phyloP scores from a whole-genome alignment of 805 yeast species.

The Torulaspora microellipsoides region DNA sequence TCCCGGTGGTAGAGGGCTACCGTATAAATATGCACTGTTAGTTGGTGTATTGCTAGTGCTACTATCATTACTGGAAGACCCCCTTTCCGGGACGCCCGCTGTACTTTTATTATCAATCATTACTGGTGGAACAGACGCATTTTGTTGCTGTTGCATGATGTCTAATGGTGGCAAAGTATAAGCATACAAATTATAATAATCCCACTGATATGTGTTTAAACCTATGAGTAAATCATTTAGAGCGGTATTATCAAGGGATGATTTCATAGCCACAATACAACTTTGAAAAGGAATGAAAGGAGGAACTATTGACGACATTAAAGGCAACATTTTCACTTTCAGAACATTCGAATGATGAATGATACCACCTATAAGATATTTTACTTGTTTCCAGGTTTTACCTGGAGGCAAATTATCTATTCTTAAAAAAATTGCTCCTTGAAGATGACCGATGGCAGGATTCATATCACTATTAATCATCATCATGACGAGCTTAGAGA shows the following conservation, averaged over 20 bases:
- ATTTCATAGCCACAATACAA: conserved; percentile 27
- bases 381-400: conserved; percentile 33
- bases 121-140: conserved; percentile 2
- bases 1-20: not conserved
- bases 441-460: not conserved
- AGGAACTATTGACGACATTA: conserved; percentile 31
- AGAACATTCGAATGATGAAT: conserved; percentile 30
- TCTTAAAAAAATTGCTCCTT: conserved; percentile 15
- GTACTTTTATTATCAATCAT: conserved; percentile 1
- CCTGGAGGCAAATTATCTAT: conserved; percentile 35
- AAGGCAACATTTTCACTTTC: conserved; percentile 31
- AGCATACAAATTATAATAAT: conserved; percentile 28
- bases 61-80: not conserved
- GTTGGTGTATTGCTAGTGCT: not conserved
- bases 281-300: conserved; percentile 33
- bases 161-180: conserved; percentile 21
- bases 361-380: conserved; percentile 33
- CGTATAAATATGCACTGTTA: too few species aligned
- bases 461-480: not conserved
- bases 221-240: conserved; percentile 25
- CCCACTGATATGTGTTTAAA: conserved; percentile 33
- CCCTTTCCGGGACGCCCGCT: conserved; percentile 1
- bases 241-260: conserved; percentile 16
- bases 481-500: not conserved
- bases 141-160: not conserved